Evolutionary conservation across 768 basidiomycete species (phyloP).

Genomic region (Mycena pura): DNA sequence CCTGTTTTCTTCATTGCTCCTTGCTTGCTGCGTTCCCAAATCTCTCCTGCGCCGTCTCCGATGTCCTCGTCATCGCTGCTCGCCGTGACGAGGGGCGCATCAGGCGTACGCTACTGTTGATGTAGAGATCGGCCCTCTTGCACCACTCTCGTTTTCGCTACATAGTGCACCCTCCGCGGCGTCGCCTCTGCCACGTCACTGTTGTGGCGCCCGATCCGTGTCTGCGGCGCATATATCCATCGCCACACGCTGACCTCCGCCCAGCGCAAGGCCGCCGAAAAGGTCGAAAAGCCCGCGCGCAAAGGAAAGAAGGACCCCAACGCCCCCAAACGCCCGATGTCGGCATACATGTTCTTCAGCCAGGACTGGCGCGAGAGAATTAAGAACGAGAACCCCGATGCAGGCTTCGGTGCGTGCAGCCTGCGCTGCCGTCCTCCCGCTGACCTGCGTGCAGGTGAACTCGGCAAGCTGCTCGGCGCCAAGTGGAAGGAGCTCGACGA

Average conservation of each 20-base stretch:
- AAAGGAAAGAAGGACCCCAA: constrained; percentile 81
- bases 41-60: neutral
- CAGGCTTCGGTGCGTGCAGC: constrained; percentile 76
- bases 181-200: constrained; percentile 20
- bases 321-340: constrained; percentile 90
- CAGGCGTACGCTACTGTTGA: constrained; percentile 16
- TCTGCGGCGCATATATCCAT: neutral
- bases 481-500: constrained; percentile 98
- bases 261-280: constrained; percentile 80
- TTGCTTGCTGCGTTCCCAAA: constrained; percentile 2
- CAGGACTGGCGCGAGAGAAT: constrained; percentile 96
- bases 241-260: constrained; percentile 4
- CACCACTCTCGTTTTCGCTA: neutral
- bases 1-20: constrained; percentile 17
- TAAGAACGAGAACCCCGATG: constrained; percentile 95
- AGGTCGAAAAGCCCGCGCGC: constrained; percentile 63
- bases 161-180: neutral
- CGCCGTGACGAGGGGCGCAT: constrained; percentile 13
- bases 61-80: neutral
- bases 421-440: neutral
- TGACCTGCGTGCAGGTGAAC: constrained; percentile 64
- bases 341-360: constrained; percentile 99
- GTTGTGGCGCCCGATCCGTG: neutral
- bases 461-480: constrained; percentile 93
- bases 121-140: constrained; percentile 1